Conservation (phyloP, 108 stramenopile genomes). For the Aurantiochytrium sp. region DNA sequence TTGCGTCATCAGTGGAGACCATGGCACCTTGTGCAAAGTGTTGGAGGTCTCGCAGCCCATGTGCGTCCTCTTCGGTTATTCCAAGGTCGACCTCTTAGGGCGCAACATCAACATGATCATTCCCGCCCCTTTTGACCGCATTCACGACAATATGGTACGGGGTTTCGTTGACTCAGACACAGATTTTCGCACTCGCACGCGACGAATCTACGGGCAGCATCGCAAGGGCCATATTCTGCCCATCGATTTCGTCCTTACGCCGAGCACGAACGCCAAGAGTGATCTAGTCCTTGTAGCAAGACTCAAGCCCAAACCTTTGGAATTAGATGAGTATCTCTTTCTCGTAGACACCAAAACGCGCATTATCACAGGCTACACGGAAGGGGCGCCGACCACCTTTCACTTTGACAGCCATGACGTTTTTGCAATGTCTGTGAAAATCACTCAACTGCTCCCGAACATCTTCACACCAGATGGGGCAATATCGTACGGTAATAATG, state of each 20-base stretch:
- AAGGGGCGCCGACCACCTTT: neutral
- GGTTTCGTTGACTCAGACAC: neutral
- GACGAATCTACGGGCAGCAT: neutral
- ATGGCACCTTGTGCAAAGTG: neutral
- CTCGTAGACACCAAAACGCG: neutral
- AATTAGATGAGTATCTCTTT: neutral
- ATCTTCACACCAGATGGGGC: neutral
- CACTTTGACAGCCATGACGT: neutral
- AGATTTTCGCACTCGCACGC: neutral
- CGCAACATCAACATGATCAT: conserved; percentile 16
- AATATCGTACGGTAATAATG: neutral
- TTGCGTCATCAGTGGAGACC: neutral
- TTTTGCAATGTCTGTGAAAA: neutral
- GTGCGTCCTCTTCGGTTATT: neutral
- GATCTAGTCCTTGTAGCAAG: neutral
- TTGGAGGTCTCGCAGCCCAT: neutral
- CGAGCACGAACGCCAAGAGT: neutral
- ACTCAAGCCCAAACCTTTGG: neutral
- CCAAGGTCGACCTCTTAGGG: neutral
- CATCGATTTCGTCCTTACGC: neutral
- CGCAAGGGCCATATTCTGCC: neutral
- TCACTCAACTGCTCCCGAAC: neutral
- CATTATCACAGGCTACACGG: neutral
- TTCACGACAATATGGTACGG: neutral
- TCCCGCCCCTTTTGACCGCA: neutral